Conservation (phyloP, 352 stramenopile species). For the Phytophthora ohioensis region DNA sequence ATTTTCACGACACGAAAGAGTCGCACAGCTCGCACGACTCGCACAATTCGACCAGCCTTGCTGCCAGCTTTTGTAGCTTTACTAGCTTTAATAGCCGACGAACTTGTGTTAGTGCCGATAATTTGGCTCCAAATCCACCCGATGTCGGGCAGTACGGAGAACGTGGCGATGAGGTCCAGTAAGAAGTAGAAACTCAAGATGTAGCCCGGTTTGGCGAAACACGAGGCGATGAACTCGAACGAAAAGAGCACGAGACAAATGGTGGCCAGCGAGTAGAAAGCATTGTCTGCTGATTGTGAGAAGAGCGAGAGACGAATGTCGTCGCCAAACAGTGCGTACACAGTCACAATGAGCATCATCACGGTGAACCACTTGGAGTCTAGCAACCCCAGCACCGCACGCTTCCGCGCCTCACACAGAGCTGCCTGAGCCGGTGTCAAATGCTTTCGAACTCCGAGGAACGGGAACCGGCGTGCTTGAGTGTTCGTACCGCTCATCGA, state of each 20-base stretch:
- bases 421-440: conserved; percentile 52
- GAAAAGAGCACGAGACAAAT: conserved; percentile 91
- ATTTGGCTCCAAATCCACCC: conserved; percentile 84
- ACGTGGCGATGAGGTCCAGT: conserved; percentile 86
- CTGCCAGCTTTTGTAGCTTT: conserved; percentile 77
- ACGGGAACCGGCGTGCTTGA: conserved; percentile 24
- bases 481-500: conserved; percentile 9
- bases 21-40: conserved; percentile 81
- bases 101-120: conserved; percentile 62
- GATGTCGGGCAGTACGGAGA: conserved; percentile 88
- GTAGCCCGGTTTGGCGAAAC: conserved; percentile 79
- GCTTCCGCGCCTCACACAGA: conserved; percentile 48
- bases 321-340: conserved; percentile 94
- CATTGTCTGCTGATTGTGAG: conserved; percentile 72
- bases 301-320: conserved; percentile 90
- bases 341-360: conserved; percentile 91
- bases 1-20: conserved; percentile 91
- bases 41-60: conserved; percentile 88
- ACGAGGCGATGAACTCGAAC: conserved; percentile 88
- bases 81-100: conserved; percentile 70
- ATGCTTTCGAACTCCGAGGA: conserved; percentile 21
- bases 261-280: conserved; percentile 88
- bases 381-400: conserved; percentile 56
- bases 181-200: conserved; percentile 94
- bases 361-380: conserved; percentile 81